Percentiles rank a stretch among this genome's conserved stretches.
Conservation (phyloP, 768 basidiomycete genomes). For the Suillus americanus region DNA sequence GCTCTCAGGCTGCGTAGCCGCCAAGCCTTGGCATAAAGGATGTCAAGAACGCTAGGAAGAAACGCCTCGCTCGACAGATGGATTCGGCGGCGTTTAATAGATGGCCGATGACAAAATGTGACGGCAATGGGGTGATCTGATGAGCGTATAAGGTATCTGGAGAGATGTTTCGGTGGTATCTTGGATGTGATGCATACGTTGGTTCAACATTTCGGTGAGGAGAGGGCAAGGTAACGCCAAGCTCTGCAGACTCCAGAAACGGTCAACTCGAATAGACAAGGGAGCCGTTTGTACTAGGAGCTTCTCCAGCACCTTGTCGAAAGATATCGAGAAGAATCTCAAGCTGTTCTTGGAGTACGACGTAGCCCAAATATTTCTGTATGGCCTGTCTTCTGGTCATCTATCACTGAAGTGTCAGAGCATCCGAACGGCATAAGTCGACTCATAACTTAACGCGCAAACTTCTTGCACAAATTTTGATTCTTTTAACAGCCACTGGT, state of each 20-base stretch:
- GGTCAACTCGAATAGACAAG: constrained; percentile 6
- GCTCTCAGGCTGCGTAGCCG: constrained; percentile 11
- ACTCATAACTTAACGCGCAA: background rate
- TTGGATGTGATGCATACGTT: constrained; percentile 17
- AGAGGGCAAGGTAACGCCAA: constrained; percentile 12
- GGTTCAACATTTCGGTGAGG: constrained; percentile 12
- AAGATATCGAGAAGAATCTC: constrained; percentile 11
- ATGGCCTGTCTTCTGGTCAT: background rate
- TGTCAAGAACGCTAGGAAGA: constrained; percentile 8
- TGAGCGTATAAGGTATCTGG: constrained; percentile 11
- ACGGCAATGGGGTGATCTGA: constrained; percentile 8
- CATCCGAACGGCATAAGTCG: background rate
- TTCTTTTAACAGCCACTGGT: background rate
- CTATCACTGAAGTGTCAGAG: background rate
- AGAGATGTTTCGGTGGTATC: constrained; percentile 8
- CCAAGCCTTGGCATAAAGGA: constrained; percentile 6
- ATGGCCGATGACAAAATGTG: constrained; percentile 16
- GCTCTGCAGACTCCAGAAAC: constrained; percentile 16
- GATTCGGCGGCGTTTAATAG: background rate
- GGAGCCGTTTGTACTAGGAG: constrained; percentile 1
- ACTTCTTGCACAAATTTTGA: background rate
- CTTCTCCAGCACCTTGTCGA: constrained; percentile 3
- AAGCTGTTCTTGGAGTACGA: background rate
- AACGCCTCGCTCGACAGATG: constrained; percentile 1
- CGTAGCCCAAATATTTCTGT: background rate